These are phyloP conservation scores for Madurella fahalii DNA, from an alignment of 2,329 filamentous ascomycete genomes.

Conservation along the genomic window DNA sequence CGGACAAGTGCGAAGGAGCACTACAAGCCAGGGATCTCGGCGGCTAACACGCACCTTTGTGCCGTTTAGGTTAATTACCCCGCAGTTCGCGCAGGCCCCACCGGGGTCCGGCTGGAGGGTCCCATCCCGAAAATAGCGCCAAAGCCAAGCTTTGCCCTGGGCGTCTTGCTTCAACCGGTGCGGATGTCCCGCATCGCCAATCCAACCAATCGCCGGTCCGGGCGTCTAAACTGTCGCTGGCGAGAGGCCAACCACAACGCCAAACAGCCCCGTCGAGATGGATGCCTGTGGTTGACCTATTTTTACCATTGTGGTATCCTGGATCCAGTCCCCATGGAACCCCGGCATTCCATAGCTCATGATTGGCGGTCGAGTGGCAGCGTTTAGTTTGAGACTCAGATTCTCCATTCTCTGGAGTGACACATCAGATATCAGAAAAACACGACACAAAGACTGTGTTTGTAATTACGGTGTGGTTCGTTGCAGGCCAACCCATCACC, in stretches of 20 bases:
- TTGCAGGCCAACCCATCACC: too few relatives aligned
- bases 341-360: not conserved
- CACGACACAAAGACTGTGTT: too few relatives aligned
- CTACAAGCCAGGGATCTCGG: not conserved
- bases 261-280: not conserved
- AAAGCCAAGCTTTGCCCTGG: not conserved
- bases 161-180: not conserved
- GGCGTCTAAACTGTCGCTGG: conserved; percentile 6
- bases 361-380: not conserved
- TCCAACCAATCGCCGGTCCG: not conserved
- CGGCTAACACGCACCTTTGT: not conserved
- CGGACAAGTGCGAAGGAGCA: not conserved
- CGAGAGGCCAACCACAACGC: not conserved
- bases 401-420: too few relatives aligned
- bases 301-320: not conserved
- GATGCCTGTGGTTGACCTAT: not conserved
- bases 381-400: too few relatives aligned
- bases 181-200: conserved; percentile 1
- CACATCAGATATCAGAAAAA: too few relatives aligned
- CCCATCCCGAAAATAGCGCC: not conserved
- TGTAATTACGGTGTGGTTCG: too few relatives aligned
- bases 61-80: not conserved
- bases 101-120: not conserved
- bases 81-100: not conserved
- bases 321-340: not conserved